These are phyloP conservation scores for Polyporus arcularius DNA, from an alignment of 768 basidiomycete genomes.

Conservation along the genomic window DNA sequence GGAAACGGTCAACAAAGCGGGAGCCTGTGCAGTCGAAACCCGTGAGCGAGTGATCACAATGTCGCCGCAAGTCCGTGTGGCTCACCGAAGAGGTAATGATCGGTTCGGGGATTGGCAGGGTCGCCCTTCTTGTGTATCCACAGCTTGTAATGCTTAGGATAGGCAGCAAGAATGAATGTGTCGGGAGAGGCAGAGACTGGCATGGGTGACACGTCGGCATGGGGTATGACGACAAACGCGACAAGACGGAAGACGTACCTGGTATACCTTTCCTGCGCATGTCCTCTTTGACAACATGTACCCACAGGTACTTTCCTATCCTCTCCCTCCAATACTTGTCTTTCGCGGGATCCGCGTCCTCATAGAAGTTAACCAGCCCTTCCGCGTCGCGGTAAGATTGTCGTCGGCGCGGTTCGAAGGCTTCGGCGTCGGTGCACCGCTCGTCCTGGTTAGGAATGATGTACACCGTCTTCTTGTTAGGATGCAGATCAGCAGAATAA, in stretches of 20 bases:
- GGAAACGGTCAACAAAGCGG: constrained; percentile 17
- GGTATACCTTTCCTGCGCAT: constrained; percentile 2
- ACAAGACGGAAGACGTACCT: constrained; percentile 16
- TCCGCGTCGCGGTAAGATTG: constrained; percentile 7
- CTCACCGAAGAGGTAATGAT: constrained; percentile 27
- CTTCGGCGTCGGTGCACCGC: constrained; percentile 10
- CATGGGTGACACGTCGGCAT: background rate
- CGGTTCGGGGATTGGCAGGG: constrained; percentile 20
- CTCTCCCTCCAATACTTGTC: constrained; percentile 20
- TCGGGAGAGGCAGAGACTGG: background rate
- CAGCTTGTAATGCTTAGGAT: constrained; percentile 24
- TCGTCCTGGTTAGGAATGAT: constrained; percentile 5
- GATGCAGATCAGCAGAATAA: constrained; percentile 3
- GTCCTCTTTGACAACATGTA: constrained; percentile 16
- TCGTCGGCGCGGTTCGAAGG: constrained; percentile 1
- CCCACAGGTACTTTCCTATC: constrained; percentile 20
- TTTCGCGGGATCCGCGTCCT: constrained; percentile 10
- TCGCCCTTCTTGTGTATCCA: constrained; percentile 26
- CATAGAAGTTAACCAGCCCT: constrained; percentile 22
- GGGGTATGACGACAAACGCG: background rate
- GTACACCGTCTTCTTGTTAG: constrained; percentile 7
- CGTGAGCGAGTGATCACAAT: background rate
- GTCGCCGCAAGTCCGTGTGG: background rate
- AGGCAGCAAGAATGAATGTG: constrained; percentile 7
- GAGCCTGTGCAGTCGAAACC: constrained; percentile 15